A percentile compares a stretch with the other conserved stretches of the same genome.
phyloP scores from a whole-genome alignment of 2,329 filamentous ascomycete species.

The Pestalotiopsis sp. region DNA sequence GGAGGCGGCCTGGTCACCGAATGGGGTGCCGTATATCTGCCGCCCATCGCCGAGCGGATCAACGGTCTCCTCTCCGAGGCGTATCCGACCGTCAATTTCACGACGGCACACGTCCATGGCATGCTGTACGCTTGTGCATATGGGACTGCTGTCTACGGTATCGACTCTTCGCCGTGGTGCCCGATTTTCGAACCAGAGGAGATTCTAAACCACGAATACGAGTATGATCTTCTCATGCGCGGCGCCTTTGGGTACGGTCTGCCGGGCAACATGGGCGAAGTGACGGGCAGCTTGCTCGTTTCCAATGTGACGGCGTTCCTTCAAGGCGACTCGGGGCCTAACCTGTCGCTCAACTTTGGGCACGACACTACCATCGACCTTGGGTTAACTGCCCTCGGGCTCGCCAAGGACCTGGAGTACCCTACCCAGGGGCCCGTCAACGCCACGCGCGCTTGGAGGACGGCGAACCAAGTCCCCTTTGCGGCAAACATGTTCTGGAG shows the following conservation, averaged over 20 bases:
- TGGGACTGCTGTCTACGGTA: conserved; percentile 22
- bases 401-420: conserved; percentile 20
- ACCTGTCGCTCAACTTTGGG: conserved; percentile 24
- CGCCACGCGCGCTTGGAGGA: conserved; percentile 21
- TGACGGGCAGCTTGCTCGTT: conserved; percentile 23
- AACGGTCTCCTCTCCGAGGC: conserved; percentile 18
- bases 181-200: conserved; percentile 22
- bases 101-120: conserved; percentile 19
- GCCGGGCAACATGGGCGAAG: conserved; percentile 22
- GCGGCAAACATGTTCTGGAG: conserved; percentile 25
- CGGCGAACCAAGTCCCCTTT: conserved; percentile 23
- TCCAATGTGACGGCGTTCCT: conserved; percentile 23
- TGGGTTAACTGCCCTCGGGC: conserved; percentile 22
- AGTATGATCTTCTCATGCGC: conserved; percentile 26
- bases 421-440: conserved; percentile 21
- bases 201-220: conserved; percentile 24
- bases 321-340: conserved; percentile 13
- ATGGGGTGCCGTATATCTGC: conserved; percentile 23
- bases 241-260: conserved; percentile 26
- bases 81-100: conserved; percentile 22
- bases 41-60: conserved; percentile 22
- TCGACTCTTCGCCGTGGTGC: conserved; percentile 24
- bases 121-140: conserved; percentile 28
- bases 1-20: conserved; percentile 14
- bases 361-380: conserved; percentile 27